These are phyloP conservation scores for Polygonum aviculare DNA, from an alignment of 148 eudicot genomes.

Conservation along the genomic window DNA sequence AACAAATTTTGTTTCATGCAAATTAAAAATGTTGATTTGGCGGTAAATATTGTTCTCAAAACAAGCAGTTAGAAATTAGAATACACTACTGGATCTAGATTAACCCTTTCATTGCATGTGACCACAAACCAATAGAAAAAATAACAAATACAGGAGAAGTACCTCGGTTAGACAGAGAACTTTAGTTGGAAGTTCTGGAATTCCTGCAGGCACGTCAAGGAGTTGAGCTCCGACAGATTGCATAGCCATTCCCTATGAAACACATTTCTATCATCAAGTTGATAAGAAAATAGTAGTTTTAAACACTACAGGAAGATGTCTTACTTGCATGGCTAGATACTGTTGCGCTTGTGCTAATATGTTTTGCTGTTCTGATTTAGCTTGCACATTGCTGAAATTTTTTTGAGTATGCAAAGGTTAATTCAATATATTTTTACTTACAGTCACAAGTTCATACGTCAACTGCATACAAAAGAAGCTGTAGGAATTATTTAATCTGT, in stretches of 20 bases:
- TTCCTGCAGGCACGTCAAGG: conserved; percentile 23
- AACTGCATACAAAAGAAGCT: neutral
- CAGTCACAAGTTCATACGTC: neutral
- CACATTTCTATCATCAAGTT: neutral
- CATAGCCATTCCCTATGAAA: conserved; percentile 46
- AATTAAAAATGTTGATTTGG: neutral
- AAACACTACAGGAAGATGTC: neutral
- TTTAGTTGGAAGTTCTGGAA: conserved; percentile 57
- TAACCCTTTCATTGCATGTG: neutral
- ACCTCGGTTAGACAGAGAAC: conserved; percentile 83
- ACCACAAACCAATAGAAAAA: neutral
- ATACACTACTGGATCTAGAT: neutral
- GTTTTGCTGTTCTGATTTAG: conserved; percentile 62
- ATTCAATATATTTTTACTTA: neutral
- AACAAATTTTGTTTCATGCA: neutral
- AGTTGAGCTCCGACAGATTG: conserved; percentile 45
- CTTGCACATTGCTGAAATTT: conserved; percentile 50
- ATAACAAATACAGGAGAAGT: conserved; percentile 7
- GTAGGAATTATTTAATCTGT: neutral
- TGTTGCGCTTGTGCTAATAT: conserved; percentile 81
- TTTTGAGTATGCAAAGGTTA: conserved; percentile 5
- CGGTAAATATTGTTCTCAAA: neutral
- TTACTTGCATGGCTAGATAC: conserved; percentile 83
- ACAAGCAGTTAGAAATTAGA: neutral
- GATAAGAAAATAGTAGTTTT: neutral